Base-by-base conservation (phyloP, 1,284 basidiomycete genomes). In the Cryptococcus depauperatus region DNA sequence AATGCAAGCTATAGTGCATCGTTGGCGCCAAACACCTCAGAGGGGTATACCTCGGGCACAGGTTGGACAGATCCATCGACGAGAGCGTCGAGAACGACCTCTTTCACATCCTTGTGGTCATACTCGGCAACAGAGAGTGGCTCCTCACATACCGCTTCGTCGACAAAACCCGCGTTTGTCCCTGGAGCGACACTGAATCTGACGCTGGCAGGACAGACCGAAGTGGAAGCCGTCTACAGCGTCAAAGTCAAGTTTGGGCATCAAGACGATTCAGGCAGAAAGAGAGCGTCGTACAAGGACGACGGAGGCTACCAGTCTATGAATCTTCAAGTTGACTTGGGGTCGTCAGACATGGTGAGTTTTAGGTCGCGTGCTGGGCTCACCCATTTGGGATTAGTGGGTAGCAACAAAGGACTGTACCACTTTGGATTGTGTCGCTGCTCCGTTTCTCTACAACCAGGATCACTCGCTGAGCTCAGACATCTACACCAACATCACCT, bases 331-430 rank as follows among this genome's bases (percentile, higher is more conserved):
- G 61, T 71, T 8, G 69, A 71, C 48, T 46, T 71, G 27, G 69
- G 69, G 2, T 68, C 66, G 8, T 67, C 66, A 6, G 69, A 71
- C 47, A 56, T 69, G 55, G 69, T 68, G 37, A 39, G 66, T 59
- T 19, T n/a, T 16, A 16, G 22, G 18, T 25, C 16, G 21, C 37
- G 25, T 35, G 14, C 27, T 25, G 21, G n/a, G n/a, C n/a, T n/a
- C n/a, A 34, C 37, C 5, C 13, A 22, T 6, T 4, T 14, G 14
- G n/a, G n/a, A 11, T 23, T 44, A 71, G 68, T 71, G 69, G 69
- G 56, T 67, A 6, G 69, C 69, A 8, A 57, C 60, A 3, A 47
- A 52, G 9, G 47, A 52, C 13, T 71, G 69, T 43, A 52, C 53
- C 9, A 58, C 64, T 0, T 44, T 59, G 1, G 54, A 56, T 22